phyloP scores from a whole-genome alignment of 2,329 filamentous ascomycete species.

The Exophiala dermatitidis region DNA sequence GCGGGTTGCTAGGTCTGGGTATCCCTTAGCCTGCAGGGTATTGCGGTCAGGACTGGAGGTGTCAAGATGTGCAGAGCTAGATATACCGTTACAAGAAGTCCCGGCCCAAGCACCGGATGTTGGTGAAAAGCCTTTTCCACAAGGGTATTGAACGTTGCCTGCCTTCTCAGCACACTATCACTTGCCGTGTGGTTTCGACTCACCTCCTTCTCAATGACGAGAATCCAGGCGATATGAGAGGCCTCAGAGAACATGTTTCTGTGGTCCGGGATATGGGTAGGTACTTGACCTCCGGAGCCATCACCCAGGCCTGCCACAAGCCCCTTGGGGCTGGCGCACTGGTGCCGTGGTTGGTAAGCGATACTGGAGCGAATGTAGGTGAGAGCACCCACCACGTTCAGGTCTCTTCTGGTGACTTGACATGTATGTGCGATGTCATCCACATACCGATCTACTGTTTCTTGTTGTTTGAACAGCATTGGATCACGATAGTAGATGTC shows the following conservation, averaged over 20 bases:
- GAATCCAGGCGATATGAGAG: conserved; percentile 47
- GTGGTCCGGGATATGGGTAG: conserved; percentile 11
- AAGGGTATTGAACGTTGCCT: conserved; percentile 56
- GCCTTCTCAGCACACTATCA: conserved; percentile 7
- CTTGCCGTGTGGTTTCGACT: neutral
- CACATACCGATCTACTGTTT: conserved; percentile 51
- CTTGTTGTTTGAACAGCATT: conserved; percentile 51
- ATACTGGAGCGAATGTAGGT: neutral
- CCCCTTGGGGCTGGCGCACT: conserved; percentile 42
- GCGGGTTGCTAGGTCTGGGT: conserved; percentile 54
- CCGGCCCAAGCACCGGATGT: conserved; percentile 36
- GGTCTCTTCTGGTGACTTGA: conserved; percentile 45
- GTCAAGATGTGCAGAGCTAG: neutral
- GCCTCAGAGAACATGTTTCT: conserved; percentile 26
- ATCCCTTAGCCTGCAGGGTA: conserved; percentile 57
- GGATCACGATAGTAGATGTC: conserved; percentile 60
- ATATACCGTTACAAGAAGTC: conserved; percentile 51
- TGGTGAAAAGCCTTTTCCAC: conserved; percentile 43
- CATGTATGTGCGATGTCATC: conserved; percentile 57
- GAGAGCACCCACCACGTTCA: conserved; percentile 49
- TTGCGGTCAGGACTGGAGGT: conserved; percentile 3
- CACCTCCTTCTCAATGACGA: conserved; percentile 60
- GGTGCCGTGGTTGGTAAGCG: conserved; percentile 2
- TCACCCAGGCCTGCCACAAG: conserved; percentile 32
- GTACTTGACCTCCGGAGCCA: neutral